These are phyloP conservation scores for Plasmodium sp. DNA, from an alignment of 169 alveolate species.

Conservation along the genomic window DNA sequence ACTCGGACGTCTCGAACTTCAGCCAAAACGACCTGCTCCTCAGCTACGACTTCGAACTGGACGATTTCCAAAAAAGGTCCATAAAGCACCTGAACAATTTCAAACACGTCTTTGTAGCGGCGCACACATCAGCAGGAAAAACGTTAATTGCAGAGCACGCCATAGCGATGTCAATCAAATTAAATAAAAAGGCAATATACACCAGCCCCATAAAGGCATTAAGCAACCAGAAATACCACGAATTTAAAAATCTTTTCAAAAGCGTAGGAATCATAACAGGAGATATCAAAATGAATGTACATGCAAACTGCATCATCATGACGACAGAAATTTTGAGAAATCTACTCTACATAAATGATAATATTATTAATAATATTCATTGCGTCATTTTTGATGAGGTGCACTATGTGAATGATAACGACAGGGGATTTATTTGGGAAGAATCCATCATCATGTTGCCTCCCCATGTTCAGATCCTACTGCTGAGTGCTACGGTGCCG, in stretches of 20 bases:
- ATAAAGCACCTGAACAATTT: slow-evolving; percentile 92
- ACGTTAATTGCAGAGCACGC: slow-evolving; percentile 99
- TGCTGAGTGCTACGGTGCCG: slow-evolving; percentile 99
- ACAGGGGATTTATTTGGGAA: slow-evolving; percentile 99
- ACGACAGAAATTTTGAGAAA: slow-evolving; percentile 98
- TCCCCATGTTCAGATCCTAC: slow-evolving; percentile 91
- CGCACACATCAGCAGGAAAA: slow-evolving; percentile 99
- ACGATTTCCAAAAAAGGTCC: slow-evolving; percentile 97
- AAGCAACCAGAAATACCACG: slow-evolving; percentile 97
- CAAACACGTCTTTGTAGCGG: slow-evolving; percentile 97
- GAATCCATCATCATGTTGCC: slow-evolving; percentile 97
- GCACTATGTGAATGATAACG: slow-evolving; percentile 97
- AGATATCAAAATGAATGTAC: slow-evolving; percentile 96
- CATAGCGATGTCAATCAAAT: slow-evolving; percentile 94
- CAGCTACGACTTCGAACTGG: slow-evolving; percentile 95
- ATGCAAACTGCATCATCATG: slow-evolving; percentile 96
- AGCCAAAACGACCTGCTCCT: slow-evolving; percentile 81
- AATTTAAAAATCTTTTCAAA: slow-evolving; percentile 89
- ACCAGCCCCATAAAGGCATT: slow-evolving; percentile 99
- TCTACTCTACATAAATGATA: slow-evolving; percentile 91
- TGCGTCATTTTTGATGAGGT: slow-evolving; percentile 99
- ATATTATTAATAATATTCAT: slow-evolving; percentile 91
- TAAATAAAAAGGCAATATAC: slow-evolving; percentile 95
- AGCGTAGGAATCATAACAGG: slow-evolving; percentile 98
- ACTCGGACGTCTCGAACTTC: slow-evolving; percentile 52